phyloP scores from a whole-genome alignment of 805 yeast species.

The Candida mattraensis region DNA sequence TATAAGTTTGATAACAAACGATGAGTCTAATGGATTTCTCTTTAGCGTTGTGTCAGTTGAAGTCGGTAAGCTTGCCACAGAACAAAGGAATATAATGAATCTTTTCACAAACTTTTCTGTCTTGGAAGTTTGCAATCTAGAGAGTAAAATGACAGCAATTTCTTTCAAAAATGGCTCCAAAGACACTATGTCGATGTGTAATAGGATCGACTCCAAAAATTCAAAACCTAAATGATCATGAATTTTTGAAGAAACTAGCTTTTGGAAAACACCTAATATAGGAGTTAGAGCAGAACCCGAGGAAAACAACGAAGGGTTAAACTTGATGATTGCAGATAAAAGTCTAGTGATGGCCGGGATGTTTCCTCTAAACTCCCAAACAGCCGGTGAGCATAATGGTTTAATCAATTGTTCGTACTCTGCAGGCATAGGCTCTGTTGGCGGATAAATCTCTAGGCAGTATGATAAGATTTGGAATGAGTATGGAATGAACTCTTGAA shows the following conservation, averaged over 20 bases:
- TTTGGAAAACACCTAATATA: constrained; percentile 94
- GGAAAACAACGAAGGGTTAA: constrained; percentile 43
- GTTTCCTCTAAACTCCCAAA: constrained; percentile 93
- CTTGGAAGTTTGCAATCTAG: constrained; percentile 75
- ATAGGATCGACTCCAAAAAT: constrained; percentile 66
- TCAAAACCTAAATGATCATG: constrained; percentile 87
- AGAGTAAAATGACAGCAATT: constrained; percentile 72
- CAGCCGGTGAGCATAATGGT: constrained; percentile 84
- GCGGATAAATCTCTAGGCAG: constrained; percentile 62
- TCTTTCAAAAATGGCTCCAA: constrained; percentile 62
- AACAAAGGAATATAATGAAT: constrained; percentile 60
- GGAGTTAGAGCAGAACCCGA: constrained; percentile 56
- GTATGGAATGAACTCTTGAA: constrained; percentile 93
- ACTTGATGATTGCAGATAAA: constrained; percentile 61
- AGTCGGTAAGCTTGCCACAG: constrained; percentile 26
- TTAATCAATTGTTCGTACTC: constrained; percentile 65
- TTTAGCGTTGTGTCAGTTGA: constrained; percentile 25
- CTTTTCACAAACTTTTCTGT: constrained; percentile 80
- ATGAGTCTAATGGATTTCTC: constrained; percentile 28
- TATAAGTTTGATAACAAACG: constrained; percentile 60
- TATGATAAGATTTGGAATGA: constrained; percentile 87
- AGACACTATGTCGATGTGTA: constrained; percentile 49
- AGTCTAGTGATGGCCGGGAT: constrained; percentile 90
- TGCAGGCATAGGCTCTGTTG: constrained; percentile 52
- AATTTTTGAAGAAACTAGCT: constrained; percentile 78